Conservation (phyloP, 2,329 filamentous ascomycete species). For the Hymenoscyphus scutula region DNA sequence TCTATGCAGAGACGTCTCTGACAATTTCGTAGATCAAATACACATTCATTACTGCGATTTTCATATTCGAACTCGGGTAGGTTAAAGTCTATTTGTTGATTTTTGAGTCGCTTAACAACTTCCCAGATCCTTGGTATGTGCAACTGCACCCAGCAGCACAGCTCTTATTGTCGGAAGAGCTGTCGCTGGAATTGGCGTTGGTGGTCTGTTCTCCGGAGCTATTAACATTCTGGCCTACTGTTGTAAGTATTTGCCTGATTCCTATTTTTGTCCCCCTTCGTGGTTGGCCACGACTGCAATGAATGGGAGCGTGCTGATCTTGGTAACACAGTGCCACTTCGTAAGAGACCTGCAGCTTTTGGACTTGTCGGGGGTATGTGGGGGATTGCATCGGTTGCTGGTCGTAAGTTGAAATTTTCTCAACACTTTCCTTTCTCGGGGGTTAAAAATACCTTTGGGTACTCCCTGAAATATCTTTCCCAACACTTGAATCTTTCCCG, state of each 20-base stretch:
- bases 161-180: conserved; percentile 38
- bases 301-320: not conserved
- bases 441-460: no score
- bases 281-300: no score
- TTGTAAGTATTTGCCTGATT: conserved; percentile 18
- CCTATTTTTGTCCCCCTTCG: not conserved
- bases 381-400: conserved; percentile 35
- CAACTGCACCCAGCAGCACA: conserved; percentile 34
- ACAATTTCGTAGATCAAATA: conserved; percentile 29
- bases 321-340: conserved; percentile 25
- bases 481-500: no score
- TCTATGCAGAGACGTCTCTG: not conserved
- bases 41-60: conserved; percentile 32
- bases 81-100: conserved; percentile 15
- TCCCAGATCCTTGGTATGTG: conserved; percentile 37
- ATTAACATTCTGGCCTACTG: conserved; percentile 35
- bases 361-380: conserved; percentile 30
- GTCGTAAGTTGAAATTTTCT: conserved; percentile 18
- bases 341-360: conserved; percentile 31
- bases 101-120: conserved; percentile 17
- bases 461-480: no score
- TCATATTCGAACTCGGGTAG: conserved; percentile 37
- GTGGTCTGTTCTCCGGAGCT: conserved; percentile 35
- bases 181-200: conserved; percentile 35
- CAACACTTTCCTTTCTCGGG: no score